Percentiles rank a stretch among this genome's conserved stretches.
Evolutionary conservation across 2,329 filamentous ascomycete genomes (phyloP).

Genomic region (Colletotrichum viniferum): DNA sequence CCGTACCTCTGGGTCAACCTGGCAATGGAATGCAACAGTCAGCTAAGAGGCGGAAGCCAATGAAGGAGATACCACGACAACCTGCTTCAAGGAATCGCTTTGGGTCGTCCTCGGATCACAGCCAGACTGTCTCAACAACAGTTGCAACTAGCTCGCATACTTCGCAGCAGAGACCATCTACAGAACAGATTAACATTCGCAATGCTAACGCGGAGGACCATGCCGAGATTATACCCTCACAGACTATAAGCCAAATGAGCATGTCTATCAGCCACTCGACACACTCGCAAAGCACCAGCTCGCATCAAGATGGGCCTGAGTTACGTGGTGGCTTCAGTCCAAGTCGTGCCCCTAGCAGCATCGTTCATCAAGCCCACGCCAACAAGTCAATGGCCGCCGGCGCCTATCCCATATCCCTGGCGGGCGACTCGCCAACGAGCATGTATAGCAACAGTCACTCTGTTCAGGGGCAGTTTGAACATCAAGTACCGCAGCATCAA

Average conservation of each 20-base stretch:
- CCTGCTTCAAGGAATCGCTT: neutral
- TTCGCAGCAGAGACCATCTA: neutral
- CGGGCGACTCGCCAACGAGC: neutral
- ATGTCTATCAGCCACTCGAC: neutral
- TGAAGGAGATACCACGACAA: neutral
- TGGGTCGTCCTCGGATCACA: neutral
- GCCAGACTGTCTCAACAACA: neutral
- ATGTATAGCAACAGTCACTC: neutral
- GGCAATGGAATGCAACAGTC: neutral
- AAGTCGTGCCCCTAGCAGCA: neutral
- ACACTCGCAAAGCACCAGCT: neutral
- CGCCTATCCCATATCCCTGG: neutral
- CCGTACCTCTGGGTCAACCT: neutral
- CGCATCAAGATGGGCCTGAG: neutral
- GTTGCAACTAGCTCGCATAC: neutral
- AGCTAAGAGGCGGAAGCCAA: neutral
- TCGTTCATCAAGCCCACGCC: neutral
- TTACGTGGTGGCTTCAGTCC: neutral
- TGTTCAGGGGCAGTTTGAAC: constrained; percentile 6
- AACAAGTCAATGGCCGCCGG: neutral
- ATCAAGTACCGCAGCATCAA: constrained; percentile 27
- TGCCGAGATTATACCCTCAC: neutral
- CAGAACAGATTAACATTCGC: neutral
- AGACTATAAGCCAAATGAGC: neutral
- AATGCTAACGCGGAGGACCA: neutral